Evolutionary conservation across 2,329 filamentous ascomycete species (phyloP).

Genomic region (Talaromyces sp.): DNA sequence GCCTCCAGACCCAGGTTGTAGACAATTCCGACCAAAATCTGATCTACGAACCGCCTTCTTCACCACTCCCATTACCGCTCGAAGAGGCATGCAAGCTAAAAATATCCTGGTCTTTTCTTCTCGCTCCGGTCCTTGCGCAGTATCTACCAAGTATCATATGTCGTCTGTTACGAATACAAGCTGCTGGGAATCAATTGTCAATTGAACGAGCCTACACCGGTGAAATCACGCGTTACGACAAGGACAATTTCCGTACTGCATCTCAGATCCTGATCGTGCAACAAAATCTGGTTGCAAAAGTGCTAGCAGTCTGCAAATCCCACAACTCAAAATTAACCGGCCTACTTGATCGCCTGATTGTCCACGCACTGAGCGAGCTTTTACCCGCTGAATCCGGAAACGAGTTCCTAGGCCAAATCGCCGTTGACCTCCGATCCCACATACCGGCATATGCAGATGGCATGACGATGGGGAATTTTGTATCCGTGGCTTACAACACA

Average conservation of each 20-base stretch:
- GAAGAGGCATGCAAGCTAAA: constrained; percentile 39
- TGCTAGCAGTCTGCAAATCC: neutral
- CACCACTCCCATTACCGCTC: constrained; percentile 34
- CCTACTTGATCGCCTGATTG: neutral
- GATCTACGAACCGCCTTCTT: constrained; percentile 1
- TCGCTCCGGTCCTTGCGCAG: constrained; percentile 37
- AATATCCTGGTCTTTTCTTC: constrained; percentile 46
- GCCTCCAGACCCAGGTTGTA: constrained; percentile 17
- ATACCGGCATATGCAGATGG: constrained; percentile 2
- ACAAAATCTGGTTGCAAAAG: neutral
- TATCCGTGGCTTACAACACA: neutral
- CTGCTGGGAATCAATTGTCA: constrained; percentile 24
- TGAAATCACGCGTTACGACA: constrained; percentile 26
- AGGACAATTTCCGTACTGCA: constrained; percentile 26
- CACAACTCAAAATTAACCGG: neutral
- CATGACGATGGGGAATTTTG: constrained; percentile 2
- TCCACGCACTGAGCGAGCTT: neutral
- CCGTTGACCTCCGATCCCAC: constrained; percentile 23
- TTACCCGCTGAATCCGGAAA: neutral
- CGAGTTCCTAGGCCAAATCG: neutral
- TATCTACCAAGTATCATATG: constrained; percentile 37
- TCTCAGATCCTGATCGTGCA: constrained; percentile 33
- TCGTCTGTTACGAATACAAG: constrained; percentile 31
- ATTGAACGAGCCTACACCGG: constrained; percentile 29
- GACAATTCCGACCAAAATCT: neutral